Conservation (phyloP, 2,329 filamentous ascomycete genomes). For the Trichoderma koningiopsis region DNA sequence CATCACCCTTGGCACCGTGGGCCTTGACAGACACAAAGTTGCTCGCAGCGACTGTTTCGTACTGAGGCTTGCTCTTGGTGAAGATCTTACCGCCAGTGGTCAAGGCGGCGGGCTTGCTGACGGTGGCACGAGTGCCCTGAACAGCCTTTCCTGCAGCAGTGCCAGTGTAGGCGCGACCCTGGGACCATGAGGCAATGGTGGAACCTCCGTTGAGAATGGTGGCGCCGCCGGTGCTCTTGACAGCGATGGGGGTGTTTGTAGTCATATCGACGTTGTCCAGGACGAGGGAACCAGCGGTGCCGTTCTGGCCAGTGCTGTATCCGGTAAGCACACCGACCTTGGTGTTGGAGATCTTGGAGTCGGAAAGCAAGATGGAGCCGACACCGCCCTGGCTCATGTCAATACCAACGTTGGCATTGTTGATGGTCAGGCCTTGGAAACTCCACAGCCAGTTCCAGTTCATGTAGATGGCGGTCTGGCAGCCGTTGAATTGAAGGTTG, state of each 20-base stretch:
- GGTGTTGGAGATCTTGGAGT: constrained; percentile 78
- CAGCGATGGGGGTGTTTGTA: constrained; percentile 65
- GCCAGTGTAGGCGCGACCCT: constrained; percentile 73
- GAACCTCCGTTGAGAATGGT: constrained; percentile 69
- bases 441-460: constrained; percentile 93
- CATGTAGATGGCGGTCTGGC: constrained; percentile 82
- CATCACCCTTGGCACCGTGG: constrained; percentile 84
- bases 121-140: constrained; percentile 58
- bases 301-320: constrained; percentile 63
- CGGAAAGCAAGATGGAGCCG: constrained; percentile 80
- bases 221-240: constrained; percentile 60
- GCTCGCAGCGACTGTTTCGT: constrained; percentile 65
- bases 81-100: constrained; percentile 71
- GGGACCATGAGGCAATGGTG: constrained; percentile 71
- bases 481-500: constrained; percentile 79
- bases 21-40: constrained; percentile 83
- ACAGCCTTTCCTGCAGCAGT: constrained; percentile 50
- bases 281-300: constrained; percentile 78
- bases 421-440: constrained; percentile 74
- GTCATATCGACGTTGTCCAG: constrained; percentile 88
- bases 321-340: constrained; percentile 70
- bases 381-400: constrained; percentile 75
- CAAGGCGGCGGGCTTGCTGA: constrained; percentile 67
- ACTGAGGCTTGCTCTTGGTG: constrained; percentile 87
- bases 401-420: constrained; percentile 73